Evolutionary conservation across 495 filamentous ascomycete genomes (phyloP).

Genomic region (Endocarpon pusillum): DNA sequence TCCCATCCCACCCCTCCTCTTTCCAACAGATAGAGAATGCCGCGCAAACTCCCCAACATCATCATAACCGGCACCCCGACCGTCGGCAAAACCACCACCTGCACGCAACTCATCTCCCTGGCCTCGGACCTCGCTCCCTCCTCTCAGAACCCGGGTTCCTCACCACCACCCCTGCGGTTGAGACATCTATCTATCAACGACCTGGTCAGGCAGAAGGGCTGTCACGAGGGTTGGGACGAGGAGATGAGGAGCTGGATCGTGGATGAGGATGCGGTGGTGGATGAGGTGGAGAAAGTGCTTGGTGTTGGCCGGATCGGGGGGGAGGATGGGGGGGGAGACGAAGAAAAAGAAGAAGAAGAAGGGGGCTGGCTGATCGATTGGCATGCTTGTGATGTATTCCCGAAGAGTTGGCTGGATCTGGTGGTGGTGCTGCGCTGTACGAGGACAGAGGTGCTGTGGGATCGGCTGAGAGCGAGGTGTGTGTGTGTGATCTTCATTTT

Average conservation of each 20-base stretch:
- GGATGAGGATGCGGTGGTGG: conserved; percentile 76
- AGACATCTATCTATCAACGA: conserved; percentile 80
- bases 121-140: conserved; percentile 52
- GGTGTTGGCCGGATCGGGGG: too few relatives aligned
- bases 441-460: conserved; percentile 56
- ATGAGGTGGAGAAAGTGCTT: too few relatives aligned
- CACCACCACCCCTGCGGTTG: too few relatives aligned
- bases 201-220: conserved; percentile 67
- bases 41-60: conserved; percentile 63
- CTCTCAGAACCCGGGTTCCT: too few relatives aligned
- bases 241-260: conserved; percentile 80
- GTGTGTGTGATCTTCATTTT: conserved; percentile 2
- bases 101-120: conserved; percentile 59
- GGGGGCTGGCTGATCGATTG: conserved; percentile 93
- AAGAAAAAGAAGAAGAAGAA: conserved; percentile 56
- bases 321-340: conserved; percentile 65
- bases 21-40: conserved; percentile 10
- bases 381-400: conserved; percentile 96
- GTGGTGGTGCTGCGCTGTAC: conserved; percentile 81
- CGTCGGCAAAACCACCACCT: conserved; percentile 84
- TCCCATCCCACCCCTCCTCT: background rate
- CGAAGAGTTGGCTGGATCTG: conserved; percentile 83
- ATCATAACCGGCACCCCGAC: conserved; percentile 92
- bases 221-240: conserved; percentile 72
- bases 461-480: conserved; percentile 60